Conservation (phyloP, 768 basidiomycete species). For the Tulasnella sp. region DNA sequence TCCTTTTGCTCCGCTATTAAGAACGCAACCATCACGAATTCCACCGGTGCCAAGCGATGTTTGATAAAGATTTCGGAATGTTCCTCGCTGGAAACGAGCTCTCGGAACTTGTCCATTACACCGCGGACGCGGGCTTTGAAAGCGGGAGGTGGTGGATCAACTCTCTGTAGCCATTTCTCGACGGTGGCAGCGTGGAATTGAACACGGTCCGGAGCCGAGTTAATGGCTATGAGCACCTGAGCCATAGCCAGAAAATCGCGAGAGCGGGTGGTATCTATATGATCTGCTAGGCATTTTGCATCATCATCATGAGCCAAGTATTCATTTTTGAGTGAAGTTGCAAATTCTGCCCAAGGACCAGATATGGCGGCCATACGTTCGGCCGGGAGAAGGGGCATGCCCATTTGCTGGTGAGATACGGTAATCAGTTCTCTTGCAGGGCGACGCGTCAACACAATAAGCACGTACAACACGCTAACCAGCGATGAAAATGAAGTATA, state of each 20-base stretch:
- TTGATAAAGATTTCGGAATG: slow-evolving; percentile 23
- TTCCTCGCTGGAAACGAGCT: slow-evolving; percentile 31
- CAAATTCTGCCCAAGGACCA: slow-evolving; percentile 43
- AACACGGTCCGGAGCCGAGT: slow-evolving; percentile 27
- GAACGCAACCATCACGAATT: slow-evolving; percentile 51
- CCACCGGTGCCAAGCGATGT: slow-evolving; percentile 50
- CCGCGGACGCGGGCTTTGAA: slow-evolving; percentile 29
- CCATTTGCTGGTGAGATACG: background rate
- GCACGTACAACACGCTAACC: slow-evolving; percentile 1
- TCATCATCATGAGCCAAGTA: slow-evolving; percentile 25
- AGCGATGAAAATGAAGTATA: slow-evolving; percentile 23
- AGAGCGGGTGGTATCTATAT: slow-evolving; percentile 42
- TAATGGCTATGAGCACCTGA: slow-evolving; percentile 40
- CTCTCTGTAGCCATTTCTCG: slow-evolving; percentile 42
- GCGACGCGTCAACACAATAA: no score
- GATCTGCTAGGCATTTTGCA: slow-evolving; percentile 17
- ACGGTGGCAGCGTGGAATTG: slow-evolving; percentile 25
- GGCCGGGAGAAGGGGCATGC: slow-evolving; percentile 19
- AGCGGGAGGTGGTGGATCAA: slow-evolving; percentile 23
- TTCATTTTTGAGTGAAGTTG: slow-evolving; percentile 42
- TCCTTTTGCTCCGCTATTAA: slow-evolving; percentile 28
- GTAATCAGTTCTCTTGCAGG: background rate
- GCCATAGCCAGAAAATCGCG: slow-evolving; percentile 47
- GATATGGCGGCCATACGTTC: slow-evolving; percentile 59
- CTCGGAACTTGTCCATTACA: slow-evolving; percentile 37